These are phyloP conservation scores for Sextonia rubra DNA, from an alignment of 164 flowering plant species.

Conservation along the genomic window DNA sequence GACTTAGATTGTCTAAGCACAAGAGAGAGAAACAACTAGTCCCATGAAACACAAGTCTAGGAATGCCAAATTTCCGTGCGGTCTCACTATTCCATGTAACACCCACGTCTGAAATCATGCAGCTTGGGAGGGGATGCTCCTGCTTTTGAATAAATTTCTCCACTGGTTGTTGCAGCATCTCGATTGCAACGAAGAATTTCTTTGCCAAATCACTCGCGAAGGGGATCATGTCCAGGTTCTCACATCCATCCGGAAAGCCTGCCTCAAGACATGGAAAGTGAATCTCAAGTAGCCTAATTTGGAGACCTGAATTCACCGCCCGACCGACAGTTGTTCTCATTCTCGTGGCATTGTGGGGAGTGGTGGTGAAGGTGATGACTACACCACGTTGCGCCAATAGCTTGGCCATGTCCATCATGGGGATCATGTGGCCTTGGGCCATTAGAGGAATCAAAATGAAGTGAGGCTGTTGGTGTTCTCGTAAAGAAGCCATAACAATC, in stretches of 20 bases:
- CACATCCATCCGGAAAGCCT: slow-evolving; percentile 55
- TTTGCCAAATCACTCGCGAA: slow-evolving; percentile 5
- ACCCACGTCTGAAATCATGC: slow-evolving; percentile 42
- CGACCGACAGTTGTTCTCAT: slow-evolving; percentile 16
- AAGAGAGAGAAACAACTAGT: slow-evolving; percentile 26
- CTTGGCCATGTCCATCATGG: slow-evolving; percentile 56
- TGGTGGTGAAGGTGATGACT: slow-evolving; percentile 42
- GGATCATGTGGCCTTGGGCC: slow-evolving; percentile 31
- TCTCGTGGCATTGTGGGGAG: slow-evolving; percentile 38
- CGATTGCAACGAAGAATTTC: slow-evolving; percentile 31
- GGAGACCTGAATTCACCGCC: slow-evolving; percentile 21
- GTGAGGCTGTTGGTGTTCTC: slow-evolving; percentile 10
- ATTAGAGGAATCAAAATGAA: slow-evolving; percentile 24
- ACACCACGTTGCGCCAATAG: slow-evolving; percentile 34
- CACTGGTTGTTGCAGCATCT: slow-evolving; percentile 29
- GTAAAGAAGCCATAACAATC: slow-evolving; percentile 7
- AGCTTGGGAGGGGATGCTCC: slow-evolving; percentile 28
- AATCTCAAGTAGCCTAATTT: slow-evolving; percentile 21
- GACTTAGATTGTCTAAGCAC: slow-evolving; percentile 13
- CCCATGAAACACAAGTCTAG: slow-evolving; percentile 40
- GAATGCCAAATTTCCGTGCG: slow-evolving; percentile 35
- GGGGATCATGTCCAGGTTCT: slow-evolving; percentile 39
- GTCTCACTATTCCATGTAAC: slow-evolving; percentile 35
- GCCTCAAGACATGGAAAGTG: slow-evolving; percentile 29
- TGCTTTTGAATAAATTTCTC: slow-evolving; percentile 24